Percentiles rank a stretch among this genome's conserved stretches.
Evolutionary conservation across 2,329 filamentous ascomycete genomes (phyloP).

Genomic region (Epichloe gansuensis): DNA sequence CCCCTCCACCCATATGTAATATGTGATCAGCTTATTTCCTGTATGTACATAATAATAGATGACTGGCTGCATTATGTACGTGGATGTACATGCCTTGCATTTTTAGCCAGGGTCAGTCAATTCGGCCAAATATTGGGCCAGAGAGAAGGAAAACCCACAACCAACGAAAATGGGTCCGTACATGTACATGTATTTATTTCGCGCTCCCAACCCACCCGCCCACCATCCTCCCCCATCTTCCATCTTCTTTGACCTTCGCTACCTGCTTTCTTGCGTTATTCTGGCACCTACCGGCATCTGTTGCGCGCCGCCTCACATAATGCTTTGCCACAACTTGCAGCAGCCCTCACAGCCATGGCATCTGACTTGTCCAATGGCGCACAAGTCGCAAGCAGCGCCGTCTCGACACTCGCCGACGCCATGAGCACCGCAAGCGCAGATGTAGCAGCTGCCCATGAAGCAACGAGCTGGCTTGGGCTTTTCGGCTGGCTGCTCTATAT

Average conservation of each 20-base stretch:
- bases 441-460: constrained; percentile 22
- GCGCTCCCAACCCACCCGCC: constrained; percentile 5
- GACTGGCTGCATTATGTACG: too few species aligned
- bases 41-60: too few species aligned
- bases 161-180: constrained; percentile 3
- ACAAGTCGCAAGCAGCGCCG: constrained; percentile 20
- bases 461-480: constrained; percentile 45
- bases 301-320: constrained; percentile 19
- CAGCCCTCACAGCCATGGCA: constrained; percentile 26
- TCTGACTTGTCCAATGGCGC: constrained; percentile 28
- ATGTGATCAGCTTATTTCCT: too few species aligned
- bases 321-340: constrained; percentile 21
- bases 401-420: constrained; percentile 23
- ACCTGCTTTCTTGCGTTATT: not conserved
- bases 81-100: too few species aligned
- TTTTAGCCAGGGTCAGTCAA: not conserved
- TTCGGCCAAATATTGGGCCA: not conserved
- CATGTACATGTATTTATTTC: constrained; percentile 1
- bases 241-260: constrained; percentile 7
- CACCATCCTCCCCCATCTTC: not conserved
- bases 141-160: constrained; percentile 1
- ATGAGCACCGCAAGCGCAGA: constrained; percentile 24
- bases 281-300: constrained; percentile 10
- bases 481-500: constrained; percentile 43
- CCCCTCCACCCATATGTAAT: constrained; percentile 1